These are phyloP conservation scores for Tetracladium marchalianum DNA, from an alignment of 495 filamentous ascomycete genomes.

Conservation along the genomic window DNA sequence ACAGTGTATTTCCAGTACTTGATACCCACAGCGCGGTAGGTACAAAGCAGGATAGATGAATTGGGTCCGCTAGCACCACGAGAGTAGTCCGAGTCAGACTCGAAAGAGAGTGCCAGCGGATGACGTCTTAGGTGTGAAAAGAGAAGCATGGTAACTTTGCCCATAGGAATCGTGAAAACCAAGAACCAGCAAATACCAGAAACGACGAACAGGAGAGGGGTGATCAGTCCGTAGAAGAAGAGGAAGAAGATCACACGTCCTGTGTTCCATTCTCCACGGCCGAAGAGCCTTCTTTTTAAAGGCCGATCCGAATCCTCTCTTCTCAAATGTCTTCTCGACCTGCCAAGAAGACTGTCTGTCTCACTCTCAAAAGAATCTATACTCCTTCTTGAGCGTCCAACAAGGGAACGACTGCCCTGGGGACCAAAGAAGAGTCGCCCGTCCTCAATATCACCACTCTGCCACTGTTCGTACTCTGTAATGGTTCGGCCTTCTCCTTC, in stretches of 20 bases:
- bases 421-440: conserved; percentile 94
- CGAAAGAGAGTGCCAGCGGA: conserved; percentile 85
- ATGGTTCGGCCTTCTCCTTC: conserved; percentile 98
- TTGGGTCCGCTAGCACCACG: conserved; percentile 58
- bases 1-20: conserved; percentile 99
- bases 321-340: conserved; percentile 35
- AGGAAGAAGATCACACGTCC: conserved; percentile 92
- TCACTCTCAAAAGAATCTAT: conserved; percentile 76
- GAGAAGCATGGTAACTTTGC: conserved; percentile 81
- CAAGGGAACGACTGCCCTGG: conserved; percentile 60
- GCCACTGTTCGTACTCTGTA: conserved; percentile 98
- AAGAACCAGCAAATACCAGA: conserved; percentile 89
- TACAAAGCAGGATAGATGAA: conserved; percentile 87
- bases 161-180: conserved; percentile 98
- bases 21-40: conserved; percentile 85
- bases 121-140: conserved; percentile 89
- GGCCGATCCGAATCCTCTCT: conserved; percentile 29
- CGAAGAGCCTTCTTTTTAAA: conserved; percentile 86
- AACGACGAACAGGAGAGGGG: conserved; percentile 77
- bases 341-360: conserved; percentile 80
- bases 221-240: conserved; percentile 91
- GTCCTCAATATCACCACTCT: conserved; percentile 92
- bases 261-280: conserved; percentile 89
- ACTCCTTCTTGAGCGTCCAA: conserved; percentile 83
- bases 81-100: conserved; percentile 70